phyloP scores from a whole-genome alignment of 1,284 basidiomycete species.

The Cronartium quercuum region DNA sequence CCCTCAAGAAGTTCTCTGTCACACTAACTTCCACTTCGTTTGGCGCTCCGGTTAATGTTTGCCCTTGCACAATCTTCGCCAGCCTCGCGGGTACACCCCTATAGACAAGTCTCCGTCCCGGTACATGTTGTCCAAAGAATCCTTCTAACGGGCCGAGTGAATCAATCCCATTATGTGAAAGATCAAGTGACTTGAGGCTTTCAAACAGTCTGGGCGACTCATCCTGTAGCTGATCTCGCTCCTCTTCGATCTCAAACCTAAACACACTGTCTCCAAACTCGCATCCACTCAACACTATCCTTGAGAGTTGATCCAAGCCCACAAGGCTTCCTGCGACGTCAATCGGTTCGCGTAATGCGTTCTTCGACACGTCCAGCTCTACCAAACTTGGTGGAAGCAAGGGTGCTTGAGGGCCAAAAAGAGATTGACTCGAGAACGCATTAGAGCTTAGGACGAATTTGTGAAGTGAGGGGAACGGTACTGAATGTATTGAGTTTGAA shows the following conservation, averaged over 20 bases:
- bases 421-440: background rate
- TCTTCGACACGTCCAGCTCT: slow-evolving; percentile 23
- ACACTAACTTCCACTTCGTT: slow-evolving; percentile 7
- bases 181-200: slow-evolving; percentile 10
- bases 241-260: slow-evolving; percentile 23
- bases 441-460: slow-evolving; percentile 13
- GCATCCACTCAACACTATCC: slow-evolving; percentile 24
- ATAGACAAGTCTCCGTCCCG: slow-evolving; percentile 3
- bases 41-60: background rate
- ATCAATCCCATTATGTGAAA: slow-evolving; percentile 35
- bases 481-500: background rate
- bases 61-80: background rate
- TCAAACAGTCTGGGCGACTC: background rate
- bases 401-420: slow-evolving; percentile 17
- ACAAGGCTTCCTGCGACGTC: slow-evolving; percentile 12
- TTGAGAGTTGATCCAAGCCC: slow-evolving; percentile 1
- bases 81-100: slow-evolving; percentile 14
- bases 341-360: slow-evolving; percentile 10
- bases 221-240: slow-evolving; percentile 19
- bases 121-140: slow-evolving; percentile 23
- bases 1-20: slow-evolving; percentile 17
- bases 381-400: slow-evolving; percentile 4
- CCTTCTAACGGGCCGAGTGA: slow-evolving; percentile 18
- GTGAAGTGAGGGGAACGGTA: slow-evolving; percentile 6
- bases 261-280: slow-evolving; percentile 20